Evolutionary conservation across 2,329 filamentous ascomycete genomes (phyloP).

Genomic region (Ceratocystis papillata): DNA sequence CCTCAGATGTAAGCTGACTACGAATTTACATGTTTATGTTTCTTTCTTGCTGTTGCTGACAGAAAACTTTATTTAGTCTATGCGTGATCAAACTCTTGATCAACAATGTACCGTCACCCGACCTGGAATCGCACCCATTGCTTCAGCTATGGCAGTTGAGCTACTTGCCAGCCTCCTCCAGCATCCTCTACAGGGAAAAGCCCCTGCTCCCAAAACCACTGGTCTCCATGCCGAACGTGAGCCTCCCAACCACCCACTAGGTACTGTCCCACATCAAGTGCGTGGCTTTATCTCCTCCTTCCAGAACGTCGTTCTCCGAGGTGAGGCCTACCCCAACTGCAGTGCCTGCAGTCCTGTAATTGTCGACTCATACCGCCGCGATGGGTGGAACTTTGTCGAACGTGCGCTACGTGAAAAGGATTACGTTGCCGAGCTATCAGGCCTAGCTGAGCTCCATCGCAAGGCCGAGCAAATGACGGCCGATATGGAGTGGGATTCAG

Average conservation of each 20-base stretch:
- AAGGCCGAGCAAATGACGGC: conserved; percentile 42
- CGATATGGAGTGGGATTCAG: conserved; percentile 51
- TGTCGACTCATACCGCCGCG: conserved; percentile 52
- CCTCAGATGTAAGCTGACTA: conserved; percentile 62
- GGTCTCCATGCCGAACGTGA: conserved; percentile 42
- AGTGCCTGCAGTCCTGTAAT: conserved; percentile 67
- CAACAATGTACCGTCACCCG: conserved; percentile 97
- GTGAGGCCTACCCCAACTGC: conserved; percentile 67
- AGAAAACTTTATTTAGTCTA: conserved; percentile 47
- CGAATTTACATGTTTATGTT: too few relatives aligned
- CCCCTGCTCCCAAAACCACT: conserved; percentile 45
- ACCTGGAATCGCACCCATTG: conserved; percentile 83
- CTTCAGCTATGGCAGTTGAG: conserved; percentile 83
- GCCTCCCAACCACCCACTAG: conserved; percentile 49
- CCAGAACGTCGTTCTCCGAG: conserved; percentile 61
- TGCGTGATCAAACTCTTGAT: conserved; percentile 90
- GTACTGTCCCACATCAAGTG: conserved; percentile 68
- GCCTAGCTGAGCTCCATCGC: conserved; percentile 60
- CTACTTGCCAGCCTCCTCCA: conserved; percentile 79
- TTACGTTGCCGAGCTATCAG: conserved; percentile 67
- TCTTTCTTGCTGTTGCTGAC: conserved; percentile 12
- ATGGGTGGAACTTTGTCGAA: conserved; percentile 69
- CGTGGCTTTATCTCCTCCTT: conserved; percentile 67
- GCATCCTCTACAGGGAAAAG: conserved; percentile 60
- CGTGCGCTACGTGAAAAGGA: conserved; percentile 62